These are phyloP conservation scores for Vaccinium darrowii DNA, from an alignment of 148 eudicot species.

Conservation along the genomic window DNA sequence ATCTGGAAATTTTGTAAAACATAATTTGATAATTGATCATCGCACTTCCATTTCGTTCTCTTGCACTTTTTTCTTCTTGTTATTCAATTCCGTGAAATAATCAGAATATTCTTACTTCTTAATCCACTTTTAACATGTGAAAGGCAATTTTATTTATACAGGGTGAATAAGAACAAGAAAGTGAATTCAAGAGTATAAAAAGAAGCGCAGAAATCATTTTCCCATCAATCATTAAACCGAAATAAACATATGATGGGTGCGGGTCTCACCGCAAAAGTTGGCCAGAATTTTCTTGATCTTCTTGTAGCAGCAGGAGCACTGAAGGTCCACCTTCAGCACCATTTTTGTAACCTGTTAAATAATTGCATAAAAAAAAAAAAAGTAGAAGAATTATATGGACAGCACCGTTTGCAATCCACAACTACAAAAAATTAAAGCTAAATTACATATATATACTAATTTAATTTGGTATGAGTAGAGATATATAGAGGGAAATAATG, in stretches of 20 bases:
- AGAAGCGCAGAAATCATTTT: not conserved
- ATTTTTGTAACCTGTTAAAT: constrained; percentile 51
- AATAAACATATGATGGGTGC: too few species aligned
- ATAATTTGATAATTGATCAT: too few species aligned
- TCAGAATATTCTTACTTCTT: not conserved
- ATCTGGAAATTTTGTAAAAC: not conserved
- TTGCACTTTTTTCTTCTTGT: not conserved
- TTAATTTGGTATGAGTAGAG: not conserved
- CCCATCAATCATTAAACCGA: not conserved
- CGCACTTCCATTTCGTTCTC: not conserved
- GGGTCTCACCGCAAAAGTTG: constrained; percentile 66
- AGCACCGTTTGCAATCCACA: not conserved
- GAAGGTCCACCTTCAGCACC: constrained; percentile 75
- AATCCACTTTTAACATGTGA: not conserved
- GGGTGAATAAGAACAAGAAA: not conserved
- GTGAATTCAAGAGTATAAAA: too few species aligned
- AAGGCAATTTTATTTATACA: not conserved
- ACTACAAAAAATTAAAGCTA: too few species aligned
- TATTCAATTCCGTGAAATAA: not conserved
- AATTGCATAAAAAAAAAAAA: not conserved
- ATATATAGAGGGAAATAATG: not conserved
- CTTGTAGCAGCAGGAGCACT: constrained; percentile 69
- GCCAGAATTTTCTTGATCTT: constrained; percentile 70
- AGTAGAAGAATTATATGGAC: not conserved
- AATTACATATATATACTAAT: not conserved